Percentiles rank a stretch among this genome's conserved stretches.
Conservation (phyloP, 1,139 yeast genomes). For the Suhomyces yuchorum region DNA sequence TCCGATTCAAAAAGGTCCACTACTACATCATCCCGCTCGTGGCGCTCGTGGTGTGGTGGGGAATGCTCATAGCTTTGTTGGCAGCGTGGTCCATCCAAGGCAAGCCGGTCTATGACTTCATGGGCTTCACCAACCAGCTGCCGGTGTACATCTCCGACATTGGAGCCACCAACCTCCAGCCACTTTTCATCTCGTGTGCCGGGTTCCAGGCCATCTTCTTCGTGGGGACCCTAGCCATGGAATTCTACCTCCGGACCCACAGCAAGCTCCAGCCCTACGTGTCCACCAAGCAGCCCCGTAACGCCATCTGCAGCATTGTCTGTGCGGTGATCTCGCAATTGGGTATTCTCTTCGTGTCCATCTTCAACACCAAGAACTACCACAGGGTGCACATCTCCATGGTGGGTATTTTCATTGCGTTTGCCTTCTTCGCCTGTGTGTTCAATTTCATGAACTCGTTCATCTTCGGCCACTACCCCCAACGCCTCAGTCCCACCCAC, state of each 20-base stretch:
- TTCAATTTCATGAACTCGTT: slow-evolving; percentile 63
- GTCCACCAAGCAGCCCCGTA: slow-evolving; percentile 47
- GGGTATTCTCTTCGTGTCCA: slow-evolving; percentile 73
- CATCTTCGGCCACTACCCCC: slow-evolving; percentile 58
- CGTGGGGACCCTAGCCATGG: slow-evolving; percentile 65
- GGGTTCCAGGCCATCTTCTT: slow-evolving; percentile 70
- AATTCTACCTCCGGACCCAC: slow-evolving; percentile 53
- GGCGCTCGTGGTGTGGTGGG: slow-evolving; percentile 68
- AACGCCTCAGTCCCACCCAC: slow-evolving; percentile 43
- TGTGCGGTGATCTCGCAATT: slow-evolving; percentile 69
- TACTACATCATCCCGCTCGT: slow-evolving; percentile 52
- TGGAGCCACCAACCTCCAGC: slow-evolving; percentile 33
- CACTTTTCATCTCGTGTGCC: slow-evolving; percentile 29
- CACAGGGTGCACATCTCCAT: slow-evolving; percentile 65
- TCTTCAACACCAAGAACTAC: slow-evolving; percentile 66
- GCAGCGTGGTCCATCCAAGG: slow-evolving; percentile 77
- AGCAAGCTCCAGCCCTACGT: slow-evolving; percentile 58
- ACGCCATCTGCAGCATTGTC: slow-evolving; percentile 53
- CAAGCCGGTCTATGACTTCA: slow-evolving; percentile 64
- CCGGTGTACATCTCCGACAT: slow-evolving; percentile 70
- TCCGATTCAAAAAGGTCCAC: slow-evolving; percentile 25
- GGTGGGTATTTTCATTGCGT: slow-evolving; percentile 75
- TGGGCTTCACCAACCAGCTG: slow-evolving; percentile 41
- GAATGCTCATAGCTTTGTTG: slow-evolving; percentile 73
- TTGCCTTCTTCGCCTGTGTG: slow-evolving; percentile 63